Percentiles rank a stretch among this genome's conserved stretches.
phyloP scores from a whole-genome alignment of 495 filamentous ascomycete species.

The Aspergillus affinis region DNA sequence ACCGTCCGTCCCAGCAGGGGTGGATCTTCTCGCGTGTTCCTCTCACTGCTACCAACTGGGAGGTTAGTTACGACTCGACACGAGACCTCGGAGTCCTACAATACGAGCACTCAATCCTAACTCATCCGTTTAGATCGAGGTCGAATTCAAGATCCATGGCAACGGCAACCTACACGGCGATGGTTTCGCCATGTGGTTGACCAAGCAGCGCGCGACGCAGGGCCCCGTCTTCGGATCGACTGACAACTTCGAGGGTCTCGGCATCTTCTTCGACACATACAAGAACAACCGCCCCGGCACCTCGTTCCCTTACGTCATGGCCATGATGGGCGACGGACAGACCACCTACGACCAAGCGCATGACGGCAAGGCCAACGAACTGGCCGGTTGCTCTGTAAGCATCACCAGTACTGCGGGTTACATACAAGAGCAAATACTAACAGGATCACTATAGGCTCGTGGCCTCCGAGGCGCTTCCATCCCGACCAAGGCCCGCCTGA shows the following conservation, averaged over 20 bases:
- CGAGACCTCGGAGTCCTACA: background rate
- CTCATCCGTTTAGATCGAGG: slow-evolving; percentile 63
- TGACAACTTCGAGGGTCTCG: slow-evolving; percentile 92
- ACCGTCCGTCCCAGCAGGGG: slow-evolving; percentile 83
- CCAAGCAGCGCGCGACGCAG: slow-evolving; percentile 77
- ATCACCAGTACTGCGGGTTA: background rate
- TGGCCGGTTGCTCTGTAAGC: slow-evolving; percentile 85
- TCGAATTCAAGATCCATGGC: slow-evolving; percentile 90
- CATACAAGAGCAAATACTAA: slow-evolving; percentile 4
- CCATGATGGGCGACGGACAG: slow-evolving; percentile 92
- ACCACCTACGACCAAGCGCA: slow-evolving; percentile 90
- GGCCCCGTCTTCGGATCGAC: slow-evolving; percentile 87
- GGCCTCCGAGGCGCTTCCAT: slow-evolving; percentile 77
- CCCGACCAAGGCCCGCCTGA: slow-evolving; percentile 83
- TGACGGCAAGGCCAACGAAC: slow-evolving; percentile 90
- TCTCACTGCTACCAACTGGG: slow-evolving; percentile 98
- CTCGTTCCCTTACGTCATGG: slow-evolving; percentile 97
- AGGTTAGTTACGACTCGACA: slow-evolving; percentile 50
- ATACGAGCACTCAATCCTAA: slow-evolving; percentile 6
- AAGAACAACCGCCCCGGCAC: slow-evolving; percentile 98
- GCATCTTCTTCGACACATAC: slow-evolving; percentile 98
- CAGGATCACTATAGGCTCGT: slow-evolving; percentile 57
- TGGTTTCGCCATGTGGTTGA: slow-evolving; percentile 98
- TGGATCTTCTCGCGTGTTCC: slow-evolving; percentile 94
- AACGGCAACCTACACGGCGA: slow-evolving; percentile 88